Percentiles rank a stretch among this genome's conserved stretches.
Conservation (phyloP, 2,329 filamentous ascomycete genomes). For the Trichocomaceae sp. region DNA sequence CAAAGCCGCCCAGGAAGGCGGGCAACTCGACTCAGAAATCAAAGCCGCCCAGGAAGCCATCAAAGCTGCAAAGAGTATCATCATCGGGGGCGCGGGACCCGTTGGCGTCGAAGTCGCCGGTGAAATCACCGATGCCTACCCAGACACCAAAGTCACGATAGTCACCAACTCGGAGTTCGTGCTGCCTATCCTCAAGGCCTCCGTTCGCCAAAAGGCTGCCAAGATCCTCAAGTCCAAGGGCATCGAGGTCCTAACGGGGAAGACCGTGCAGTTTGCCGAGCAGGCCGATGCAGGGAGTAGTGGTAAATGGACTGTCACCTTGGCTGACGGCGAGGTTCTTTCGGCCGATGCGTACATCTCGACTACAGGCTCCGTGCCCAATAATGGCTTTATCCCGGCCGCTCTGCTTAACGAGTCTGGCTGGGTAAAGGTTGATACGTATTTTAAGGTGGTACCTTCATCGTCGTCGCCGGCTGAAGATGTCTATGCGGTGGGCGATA, state of each 20-base stretch:
- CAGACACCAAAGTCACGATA: slow-evolving; percentile 27
- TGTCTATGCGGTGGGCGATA: slow-evolving; percentile 17
- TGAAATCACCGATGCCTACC: slow-evolving; percentile 40
- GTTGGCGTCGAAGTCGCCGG: slow-evolving; percentile 46
- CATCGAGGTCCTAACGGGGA: slow-evolving; percentile 12
- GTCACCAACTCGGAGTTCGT: slow-evolving; percentile 15
- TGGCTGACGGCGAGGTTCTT: slow-evolving; percentile 19
- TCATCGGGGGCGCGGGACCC: slow-evolving; percentile 46
- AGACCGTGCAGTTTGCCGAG: slow-evolving; percentile 9
- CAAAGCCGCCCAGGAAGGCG: not conserved
- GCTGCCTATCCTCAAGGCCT: not conserved
- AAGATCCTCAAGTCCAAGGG: slow-evolving; percentile 11
- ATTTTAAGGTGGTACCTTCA: slow-evolving; percentile 11
- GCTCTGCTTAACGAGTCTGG: slow-evolving; percentile 14
- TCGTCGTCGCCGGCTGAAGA: not conserved
- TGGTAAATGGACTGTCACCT: slow-evolving; percentile 13
- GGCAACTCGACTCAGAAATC: not conserved
- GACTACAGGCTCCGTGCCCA: slow-evolving; percentile 17
- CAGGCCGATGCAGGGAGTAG: not conserved
- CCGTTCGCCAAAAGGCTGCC: slow-evolving; percentile 3
- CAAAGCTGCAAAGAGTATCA: slow-evolving; percentile 36
- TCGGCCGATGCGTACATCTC: slow-evolving; percentile 17
- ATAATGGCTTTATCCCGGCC: slow-evolving; percentile 18
- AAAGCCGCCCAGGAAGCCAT: slow-evolving; percentile 28
- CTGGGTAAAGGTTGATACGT: slow-evolving; percentile 18